Conservation (phyloP, 495 filamentous ascomycete genomes). For the Xylaria palmicola region DNA sequence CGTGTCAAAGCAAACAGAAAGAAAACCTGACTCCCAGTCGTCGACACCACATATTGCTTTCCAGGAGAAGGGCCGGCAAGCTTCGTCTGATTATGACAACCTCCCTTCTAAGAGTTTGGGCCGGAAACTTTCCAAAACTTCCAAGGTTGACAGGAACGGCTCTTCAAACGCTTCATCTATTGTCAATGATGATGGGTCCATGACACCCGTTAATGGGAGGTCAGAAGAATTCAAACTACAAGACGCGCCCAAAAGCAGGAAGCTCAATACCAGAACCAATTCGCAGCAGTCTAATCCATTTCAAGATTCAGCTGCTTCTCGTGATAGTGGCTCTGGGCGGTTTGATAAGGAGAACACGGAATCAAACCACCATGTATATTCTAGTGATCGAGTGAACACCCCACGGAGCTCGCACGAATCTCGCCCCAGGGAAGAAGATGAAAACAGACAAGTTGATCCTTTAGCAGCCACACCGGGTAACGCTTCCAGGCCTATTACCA, state of each 20-base stretch:
- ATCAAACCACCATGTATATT: slow-evolving; percentile 27
- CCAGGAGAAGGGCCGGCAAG: slow-evolving; percentile 77
- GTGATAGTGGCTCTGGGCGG: slow-evolving; percentile 26
- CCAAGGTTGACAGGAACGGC: slow-evolving; percentile 35
- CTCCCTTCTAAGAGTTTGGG: slow-evolving; percentile 39
- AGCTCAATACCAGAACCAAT: slow-evolving; percentile 60
- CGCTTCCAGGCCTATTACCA: slow-evolving; percentile 40
- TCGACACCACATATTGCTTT: slow-evolving; percentile 86
- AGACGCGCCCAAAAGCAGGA: slow-evolving; percentile 70
- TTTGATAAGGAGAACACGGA: slow-evolving; percentile 34
- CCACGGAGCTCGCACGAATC: slow-evolving; percentile 52
- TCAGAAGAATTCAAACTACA: slow-evolving; percentile 69
- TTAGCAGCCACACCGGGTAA: slow-evolving; percentile 30
- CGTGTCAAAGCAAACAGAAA: slow-evolving; percentile 34
- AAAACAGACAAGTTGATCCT: slow-evolving; percentile 45
- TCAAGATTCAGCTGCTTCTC: slow-evolving; percentile 29
- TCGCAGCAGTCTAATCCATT: slow-evolving; percentile 56
- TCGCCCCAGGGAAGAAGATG: slow-evolving; percentile 43
- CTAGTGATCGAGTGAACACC: slow-evolving; percentile 41
- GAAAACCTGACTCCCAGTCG: slow-evolving; percentile 41
- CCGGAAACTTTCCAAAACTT: slow-evolving; percentile 48
- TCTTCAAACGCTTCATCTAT: slow-evolving; percentile 39
- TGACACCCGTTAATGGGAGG: slow-evolving; percentile 34
- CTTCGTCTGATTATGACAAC: slow-evolving; percentile 51
- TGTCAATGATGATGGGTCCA: slow-evolving; percentile 39